A percentile compares a stretch with the other conserved stretches of the same genome.
These are phyloP conservation scores for Aschersonia sp. DNA, from an alignment of 2,329 filamentous ascomycete species.

Conservation along the genomic window DNA sequence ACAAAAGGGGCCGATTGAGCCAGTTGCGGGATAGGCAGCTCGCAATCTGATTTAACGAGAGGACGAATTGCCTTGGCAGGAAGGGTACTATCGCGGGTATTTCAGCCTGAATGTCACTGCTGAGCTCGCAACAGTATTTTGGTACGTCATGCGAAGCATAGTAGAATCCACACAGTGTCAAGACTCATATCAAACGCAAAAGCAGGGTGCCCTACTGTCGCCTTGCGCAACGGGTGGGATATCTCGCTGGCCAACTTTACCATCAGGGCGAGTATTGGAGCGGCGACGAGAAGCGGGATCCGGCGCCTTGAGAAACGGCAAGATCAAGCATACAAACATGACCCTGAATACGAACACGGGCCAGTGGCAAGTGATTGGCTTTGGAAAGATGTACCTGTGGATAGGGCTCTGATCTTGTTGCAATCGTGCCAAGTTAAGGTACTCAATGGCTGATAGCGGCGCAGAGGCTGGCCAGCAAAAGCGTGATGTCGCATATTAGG, in stretches of 20 bases:
- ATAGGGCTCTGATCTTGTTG: too few relatives aligned
- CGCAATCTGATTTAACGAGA: conserved; percentile 34
- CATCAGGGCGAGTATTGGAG: conserved; percentile 33
- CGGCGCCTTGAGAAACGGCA: conserved; percentile 37
- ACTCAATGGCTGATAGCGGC: too few relatives aligned
- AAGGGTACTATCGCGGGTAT: conserved; percentile 62
- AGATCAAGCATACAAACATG: conserved; percentile 33
- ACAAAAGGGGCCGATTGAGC: conserved; percentile 42
- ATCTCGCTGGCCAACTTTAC: conserved; percentile 58
- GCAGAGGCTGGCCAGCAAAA: too few relatives aligned
- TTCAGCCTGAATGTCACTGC: conserved; percentile 47
- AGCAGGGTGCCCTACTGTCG: conserved; percentile 34
- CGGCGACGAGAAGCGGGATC: conserved; percentile 31
- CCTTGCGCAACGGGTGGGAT: conserved; percentile 46
- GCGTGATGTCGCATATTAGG: too few relatives aligned
- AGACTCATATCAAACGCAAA: neutral
- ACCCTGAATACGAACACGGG: conserved; percentile 20
- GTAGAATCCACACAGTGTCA: too few relatives aligned
- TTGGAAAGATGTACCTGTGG: conserved; percentile 10
- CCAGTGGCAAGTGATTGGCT: conserved; percentile 11
- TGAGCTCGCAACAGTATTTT: conserved; percentile 46
- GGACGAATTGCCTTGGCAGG: conserved; percentile 56
- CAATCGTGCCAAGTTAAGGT: too few relatives aligned
- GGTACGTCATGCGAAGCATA: conserved; percentile 21
- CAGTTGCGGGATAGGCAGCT: conserved; percentile 32